Evolutionary conservation across 345 rosid genomes (phyloP), one percentile per base, ranked within the genome.

Genomic region (Lagerstroemia speciosa): DNA sequence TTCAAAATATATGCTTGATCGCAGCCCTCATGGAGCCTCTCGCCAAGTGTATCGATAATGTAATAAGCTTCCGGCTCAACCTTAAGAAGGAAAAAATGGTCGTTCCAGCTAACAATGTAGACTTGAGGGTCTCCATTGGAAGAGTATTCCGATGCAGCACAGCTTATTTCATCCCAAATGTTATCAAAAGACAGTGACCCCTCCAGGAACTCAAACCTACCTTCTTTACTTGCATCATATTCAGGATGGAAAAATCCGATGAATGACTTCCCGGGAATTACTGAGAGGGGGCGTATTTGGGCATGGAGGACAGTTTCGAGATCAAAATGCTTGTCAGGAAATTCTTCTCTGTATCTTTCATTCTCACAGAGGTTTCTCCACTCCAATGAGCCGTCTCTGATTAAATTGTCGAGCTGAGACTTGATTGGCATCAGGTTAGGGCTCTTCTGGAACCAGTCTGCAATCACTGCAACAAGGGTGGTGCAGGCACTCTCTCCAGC

Each of bases 401-500:
- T 91, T 64, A 93, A 82, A 74, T 85, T 80, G 70, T 93, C 97
- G 46, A 93, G 83, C 64, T 93, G 92, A 46, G 97, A 93, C 83
- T 89, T 91, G 11, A 90, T 83, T 2, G 97, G 96, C 90, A 91
- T 87, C 43, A 84, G 76, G 46, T 80, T 80, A 48, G 53, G 81
- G 79, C 89, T 91, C 65, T 80, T 83, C 66, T 86, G 97, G 68
- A 93, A 89, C 98, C 98, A 93, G 70, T 93, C 85, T 11, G 97
- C 90, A 75, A 93, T 85, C 67, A 86, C 96, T 9, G 96, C 98
- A 60, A 93, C 98, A 34, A 91, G 78, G 38, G 92, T 91, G 8
- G 98, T 91, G 60, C 98, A 90, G 1, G 98, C 98, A 62, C 98
- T 83, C 76, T 87, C 97, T 60, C 98, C 97, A 26, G 89, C 97